Base-by-base conservation (phyloP, 257 asterid species). In the Echites panduratus region DNA sequence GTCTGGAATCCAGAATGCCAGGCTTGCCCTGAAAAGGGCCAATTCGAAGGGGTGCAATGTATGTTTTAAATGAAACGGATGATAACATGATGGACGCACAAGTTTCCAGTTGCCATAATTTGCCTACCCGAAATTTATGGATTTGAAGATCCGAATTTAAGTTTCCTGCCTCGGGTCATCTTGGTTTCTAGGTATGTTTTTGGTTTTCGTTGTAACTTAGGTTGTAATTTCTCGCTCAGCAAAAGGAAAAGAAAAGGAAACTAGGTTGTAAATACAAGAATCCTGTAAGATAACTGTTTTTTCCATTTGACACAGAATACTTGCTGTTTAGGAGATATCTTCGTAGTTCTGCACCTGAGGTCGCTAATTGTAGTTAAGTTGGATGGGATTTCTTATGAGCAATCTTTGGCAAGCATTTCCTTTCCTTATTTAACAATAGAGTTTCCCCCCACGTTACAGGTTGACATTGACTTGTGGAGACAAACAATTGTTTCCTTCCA, bases 21-120 rank as follows among this genome's bases (percentile, higher is more conserved):
- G 57, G 68, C 53, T 66, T 13, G 26, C 72, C 4, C 74, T 91
- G 65, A 84, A 67, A 78, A 79, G 93, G 75, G 95, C 95, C 29
- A 91, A 87, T 73, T 91, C 95, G 9, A 89, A 87, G 77, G 95
- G 95, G 74, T 80, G 44, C 81, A 91, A 88, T 66, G 96, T 91
- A 22, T 76, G 85, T 44, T 91, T 91, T 66, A 73, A 81, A 41
- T 81, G 77, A 40, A 24, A 14, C 24, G 5, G 57, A 17, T 50
- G 4, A n/a, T n/a, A n/a, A n/a, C n/a, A n/a, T n/a, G n/a, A 22
- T 0, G 7, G 57, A 4, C 57, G 22, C 22, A 4, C 22, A 50
- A 50, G 49, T 9, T 8, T 10, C 49, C 49, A 8, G 49, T 11
- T 7, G 49, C 56, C n/a, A 16, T 4, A 6, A 5, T 53, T 19